phyloP scores from a whole-genome alignment of 1,284 basidiomycete genomes.

The Trametes versicolor region DNA sequence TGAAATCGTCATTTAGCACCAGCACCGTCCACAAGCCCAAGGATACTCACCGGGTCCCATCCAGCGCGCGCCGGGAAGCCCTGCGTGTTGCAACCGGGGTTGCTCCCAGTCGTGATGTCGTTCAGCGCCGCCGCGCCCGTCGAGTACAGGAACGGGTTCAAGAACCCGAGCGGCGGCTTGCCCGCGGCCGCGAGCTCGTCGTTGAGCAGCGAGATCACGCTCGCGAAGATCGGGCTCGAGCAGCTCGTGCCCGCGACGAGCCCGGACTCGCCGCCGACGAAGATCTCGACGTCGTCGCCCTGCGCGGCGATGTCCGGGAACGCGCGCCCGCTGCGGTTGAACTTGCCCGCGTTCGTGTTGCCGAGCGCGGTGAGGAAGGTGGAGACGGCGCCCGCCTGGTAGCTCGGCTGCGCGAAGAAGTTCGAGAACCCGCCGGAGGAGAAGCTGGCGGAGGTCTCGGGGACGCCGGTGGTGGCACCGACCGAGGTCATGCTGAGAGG shows the following conservation, averaged over 20 bases:
- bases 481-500: slow-evolving; percentile 68
- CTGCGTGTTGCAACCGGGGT: slow-evolving; percentile 44
- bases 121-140: slow-evolving; percentile 45
- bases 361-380: slow-evolving; percentile 43
- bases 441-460: slow-evolving; percentile 59
- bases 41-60: slow-evolving; percentile 43
- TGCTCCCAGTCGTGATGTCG: slow-evolving; percentile 49
- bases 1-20: not conserved
- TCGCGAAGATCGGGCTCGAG: slow-evolving; percentile 60
- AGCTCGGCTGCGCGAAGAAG: slow-evolving; percentile 52
- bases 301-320: slow-evolving; percentile 45
- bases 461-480: slow-evolving; percentile 59
- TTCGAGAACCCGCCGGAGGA: slow-evolving; percentile 58
- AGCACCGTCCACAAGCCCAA: not conserved
- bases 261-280: slow-evolving; percentile 44
- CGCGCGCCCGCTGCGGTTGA: slow-evolving; percentile 42
- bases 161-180: slow-evolving; percentile 55
- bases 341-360: slow-evolving; percentile 39
- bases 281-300: slow-evolving; percentile 42
- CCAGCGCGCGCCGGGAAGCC: slow-evolving; percentile 47
- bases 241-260: slow-evolving; percentile 59
- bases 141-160: slow-evolving; percentile 55
- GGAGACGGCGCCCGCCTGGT: slow-evolving; percentile 50
- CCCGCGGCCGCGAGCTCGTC: slow-evolving; percentile 54
- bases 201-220: slow-evolving; percentile 64